A percentile compares a stretch with the other conserved stretches of the same genome.
phyloP scores from a whole-genome alignment of 805 yeast species.

The Suhomyces kilbournensis region DNA sequence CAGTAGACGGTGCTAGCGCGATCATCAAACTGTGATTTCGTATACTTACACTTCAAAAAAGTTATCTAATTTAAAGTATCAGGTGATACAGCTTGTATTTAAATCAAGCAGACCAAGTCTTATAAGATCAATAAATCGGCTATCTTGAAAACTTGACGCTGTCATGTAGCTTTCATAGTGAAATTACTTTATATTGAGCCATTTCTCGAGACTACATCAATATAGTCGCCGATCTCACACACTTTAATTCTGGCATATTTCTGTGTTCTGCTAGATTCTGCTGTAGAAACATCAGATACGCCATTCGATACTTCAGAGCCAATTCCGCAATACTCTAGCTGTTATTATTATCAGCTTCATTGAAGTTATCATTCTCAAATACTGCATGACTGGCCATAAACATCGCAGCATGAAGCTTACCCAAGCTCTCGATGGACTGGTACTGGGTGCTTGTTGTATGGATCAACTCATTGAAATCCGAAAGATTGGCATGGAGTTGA shows the following conservation, averaged over 20 bases:
- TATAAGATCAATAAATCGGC: not conserved
- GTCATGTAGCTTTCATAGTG: not conserved
- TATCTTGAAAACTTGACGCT: not conserved
- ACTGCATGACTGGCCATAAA: constrained; percentile 44
- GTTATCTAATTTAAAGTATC: too few species aligned
- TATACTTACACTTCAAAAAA: not conserved
- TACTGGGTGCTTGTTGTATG: constrained; percentile 52
- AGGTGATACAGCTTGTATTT: not conserved
- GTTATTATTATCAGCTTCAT: not conserved
- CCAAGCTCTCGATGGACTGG: constrained; percentile 49
- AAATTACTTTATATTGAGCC: not conserved
- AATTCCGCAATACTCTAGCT: not conserved
- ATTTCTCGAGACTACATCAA: not conserved
- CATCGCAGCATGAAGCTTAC: constrained; percentile 55
- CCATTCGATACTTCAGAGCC: not conserved
- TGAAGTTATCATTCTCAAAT: constrained; percentile 35
- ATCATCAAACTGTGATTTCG: not conserved
- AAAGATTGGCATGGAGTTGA: constrained; percentile 53
- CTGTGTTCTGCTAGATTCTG: not conserved
- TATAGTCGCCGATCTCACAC: not conserved
- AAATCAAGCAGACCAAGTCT: not conserved
- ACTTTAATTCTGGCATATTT: not conserved
- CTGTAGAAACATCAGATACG: not conserved
- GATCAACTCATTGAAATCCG: constrained; percentile 51
- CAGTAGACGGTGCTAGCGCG: not conserved